These are phyloP conservation scores for Hirschioporus abietinus DNA, from an alignment of 768 basidiomycete species.

Conservation along the genomic window DNA sequence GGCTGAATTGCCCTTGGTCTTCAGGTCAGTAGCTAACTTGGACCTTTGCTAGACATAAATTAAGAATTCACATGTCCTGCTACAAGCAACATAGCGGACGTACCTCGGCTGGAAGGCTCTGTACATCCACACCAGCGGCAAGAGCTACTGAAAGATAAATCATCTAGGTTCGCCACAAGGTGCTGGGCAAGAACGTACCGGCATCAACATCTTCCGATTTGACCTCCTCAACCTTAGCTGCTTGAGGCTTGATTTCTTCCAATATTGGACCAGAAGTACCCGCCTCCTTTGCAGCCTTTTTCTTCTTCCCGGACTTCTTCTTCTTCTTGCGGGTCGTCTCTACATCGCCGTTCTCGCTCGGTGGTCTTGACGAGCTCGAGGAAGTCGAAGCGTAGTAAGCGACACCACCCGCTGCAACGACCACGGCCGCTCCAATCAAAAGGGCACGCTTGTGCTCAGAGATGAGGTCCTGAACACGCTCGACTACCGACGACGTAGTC, in stretches of 20 bases:
- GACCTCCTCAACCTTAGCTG: neutral
- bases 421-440: constrained; percentile 66
- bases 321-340: constrained; percentile 41
- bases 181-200: neutral
- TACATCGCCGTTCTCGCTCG: constrained; percentile 27
- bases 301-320: constrained; percentile 51
- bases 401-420: constrained; percentile 64
- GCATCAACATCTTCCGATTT: neutral
- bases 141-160: neutral
- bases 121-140: neutral
- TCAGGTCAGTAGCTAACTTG: constrained; percentile 56
- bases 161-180: neutral
- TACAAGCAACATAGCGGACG: neutral
- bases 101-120: constrained; percentile 10
- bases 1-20: constrained; percentile 65
- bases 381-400: constrained; percentile 66
- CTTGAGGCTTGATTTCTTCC: constrained; percentile 46
- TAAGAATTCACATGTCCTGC: neutral
- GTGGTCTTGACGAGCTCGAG: constrained; percentile 30
- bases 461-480: constrained; percentile 64
- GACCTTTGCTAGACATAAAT: constrained; percentile 49
- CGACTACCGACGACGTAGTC: constrained; percentile 31
- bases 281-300: constrained; percentile 42
- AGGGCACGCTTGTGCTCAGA: constrained; percentile 76
- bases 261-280: constrained; percentile 54